Percentiles rank a stretch among this genome's conserved stretches.
Evolutionary conservation across 2,329 filamentous ascomycete genomes (phyloP).

Genomic region (Cryphonectria radicalis): DNA sequence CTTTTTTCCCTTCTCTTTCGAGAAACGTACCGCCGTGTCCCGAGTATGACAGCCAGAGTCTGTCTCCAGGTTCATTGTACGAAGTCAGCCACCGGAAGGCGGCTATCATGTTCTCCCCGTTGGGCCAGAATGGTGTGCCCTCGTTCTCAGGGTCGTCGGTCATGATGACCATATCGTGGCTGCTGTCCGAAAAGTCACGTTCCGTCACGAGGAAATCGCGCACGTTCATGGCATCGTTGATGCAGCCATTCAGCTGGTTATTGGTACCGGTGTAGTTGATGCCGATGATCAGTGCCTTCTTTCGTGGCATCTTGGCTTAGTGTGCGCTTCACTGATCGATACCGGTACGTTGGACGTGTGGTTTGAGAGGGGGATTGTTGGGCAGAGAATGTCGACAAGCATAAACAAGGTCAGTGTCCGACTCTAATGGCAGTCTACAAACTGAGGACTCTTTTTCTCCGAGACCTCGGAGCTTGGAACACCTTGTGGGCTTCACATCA

Average conservation of each 20-base stretch:
- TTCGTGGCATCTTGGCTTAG: slow-evolving; percentile 34
- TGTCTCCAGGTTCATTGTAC: slow-evolving; percentile 51
- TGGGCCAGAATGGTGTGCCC: slow-evolving; percentile 41
- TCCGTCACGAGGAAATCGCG: slow-evolving; percentile 43
- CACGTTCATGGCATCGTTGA: slow-evolving; percentile 44
- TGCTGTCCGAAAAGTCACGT: slow-evolving; percentile 40
- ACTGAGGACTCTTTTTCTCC: not conserved
- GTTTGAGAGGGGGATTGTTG: not conserved
- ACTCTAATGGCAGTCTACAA: not conserved
- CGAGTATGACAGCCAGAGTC: slow-evolving; percentile 61
- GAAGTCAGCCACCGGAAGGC: slow-evolving; percentile 63
- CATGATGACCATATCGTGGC: slow-evolving; percentile 43
- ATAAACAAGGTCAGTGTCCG: not conserved
- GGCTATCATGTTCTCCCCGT: slow-evolving; percentile 43
- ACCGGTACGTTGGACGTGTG: not conserved
- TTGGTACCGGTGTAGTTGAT: slow-evolving; percentile 65
- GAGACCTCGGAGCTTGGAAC: not conserved
- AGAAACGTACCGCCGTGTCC: slow-evolving; percentile 54
- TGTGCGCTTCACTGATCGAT: not conserved
- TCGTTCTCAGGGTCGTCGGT: slow-evolving; percentile 40
- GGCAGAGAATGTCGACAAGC: not conserved
- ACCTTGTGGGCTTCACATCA: not conserved
- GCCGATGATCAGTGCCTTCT: slow-evolving; percentile 47
- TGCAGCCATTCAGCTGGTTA: slow-evolving; percentile 62
- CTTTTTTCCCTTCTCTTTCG: not conserved